Percentiles rank a stretch among this genome's conserved stretches.
Evolutionary conservation across 1,284 basidiomycete species (phyloP).

Genomic region (Macrocystidia cucumis): DNA sequence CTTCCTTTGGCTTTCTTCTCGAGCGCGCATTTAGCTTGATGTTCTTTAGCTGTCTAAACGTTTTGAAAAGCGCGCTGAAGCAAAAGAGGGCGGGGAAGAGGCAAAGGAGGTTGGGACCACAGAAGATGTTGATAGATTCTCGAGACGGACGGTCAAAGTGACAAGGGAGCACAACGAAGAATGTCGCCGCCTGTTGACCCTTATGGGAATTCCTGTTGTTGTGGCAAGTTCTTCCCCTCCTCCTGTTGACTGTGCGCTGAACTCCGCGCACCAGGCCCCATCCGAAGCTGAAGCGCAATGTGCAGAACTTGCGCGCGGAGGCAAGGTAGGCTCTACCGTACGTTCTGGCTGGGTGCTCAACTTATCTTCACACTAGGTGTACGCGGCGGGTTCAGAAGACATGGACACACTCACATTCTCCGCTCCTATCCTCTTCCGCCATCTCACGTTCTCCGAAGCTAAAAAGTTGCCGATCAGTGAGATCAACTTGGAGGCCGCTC

Average conservation of each 20-base stretch:
- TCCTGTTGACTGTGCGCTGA: neutral
- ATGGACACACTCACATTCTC: conserved; percentile 99
- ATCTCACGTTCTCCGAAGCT: conserved; percentile 98
- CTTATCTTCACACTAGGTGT: conserved; percentile 51
- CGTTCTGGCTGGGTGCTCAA: conserved; percentile 2
- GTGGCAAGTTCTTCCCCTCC: conserved; percentile 43
- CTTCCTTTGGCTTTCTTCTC: conserved; percentile 6
- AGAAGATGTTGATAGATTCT: conserved; percentile 90
- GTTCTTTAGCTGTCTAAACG: conserved; percentile 78
- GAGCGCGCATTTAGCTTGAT: neutral
- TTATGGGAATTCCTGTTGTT: conserved; percentile 98
- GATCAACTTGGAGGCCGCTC: conserved; percentile 76
- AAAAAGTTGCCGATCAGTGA: conserved; percentile 98
- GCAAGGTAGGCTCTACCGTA: conserved; percentile 51
- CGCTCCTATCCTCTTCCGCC: conserved; percentile 87
- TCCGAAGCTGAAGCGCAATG: conserved; percentile 99
- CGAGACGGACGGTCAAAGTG: conserved; percentile 89
- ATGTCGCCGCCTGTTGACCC: conserved; percentile 76
- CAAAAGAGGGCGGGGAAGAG: conserved; percentile 91
- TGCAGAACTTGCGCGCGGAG: conserved; percentile 92
- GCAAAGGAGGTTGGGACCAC: conserved; percentile 93
- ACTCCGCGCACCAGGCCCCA: conserved; percentile 62
- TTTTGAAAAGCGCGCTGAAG: conserved; percentile 86
- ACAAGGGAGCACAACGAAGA: conserved; percentile 97
- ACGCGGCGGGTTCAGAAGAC: conserved; percentile 96